phyloP scores from a whole-genome alignment of 768 basidiomycete species.

The Tremella yokohamensis region DNA sequence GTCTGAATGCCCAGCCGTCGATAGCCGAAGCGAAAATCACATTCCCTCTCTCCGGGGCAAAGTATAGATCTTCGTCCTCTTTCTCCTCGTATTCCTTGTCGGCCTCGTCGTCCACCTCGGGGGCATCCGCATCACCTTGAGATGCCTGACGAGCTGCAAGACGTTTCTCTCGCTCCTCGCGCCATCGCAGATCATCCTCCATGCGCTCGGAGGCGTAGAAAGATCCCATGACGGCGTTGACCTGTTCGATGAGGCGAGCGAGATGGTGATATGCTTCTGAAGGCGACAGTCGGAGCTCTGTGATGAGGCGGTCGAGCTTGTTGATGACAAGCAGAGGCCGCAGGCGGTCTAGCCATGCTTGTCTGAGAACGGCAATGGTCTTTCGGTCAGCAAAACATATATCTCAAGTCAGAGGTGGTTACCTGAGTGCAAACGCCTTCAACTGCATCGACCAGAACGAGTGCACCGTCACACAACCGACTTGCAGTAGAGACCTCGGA shows the following conservation, averaged over 20 bases:
- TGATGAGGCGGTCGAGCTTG: slow-evolving; percentile 90
- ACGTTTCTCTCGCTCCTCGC: slow-evolving; percentile 82
- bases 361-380: slow-evolving; percentile 92
- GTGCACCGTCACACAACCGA: slow-evolving; percentile 86
- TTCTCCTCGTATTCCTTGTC: slow-evolving; percentile 78
- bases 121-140: slow-evolving; percentile 57
- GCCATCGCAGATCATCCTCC: slow-evolving; percentile 93
- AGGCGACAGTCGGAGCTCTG: slow-evolving; percentile 85
- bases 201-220: slow-evolving; percentile 93
- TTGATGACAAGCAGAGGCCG: slow-evolving; percentile 93
- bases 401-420: slow-evolving; percentile 33
- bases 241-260: slow-evolving; percentile 87
- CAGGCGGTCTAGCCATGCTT: slow-evolving; percentile 87
- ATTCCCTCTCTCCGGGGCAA: slow-evolving; percentile 90
- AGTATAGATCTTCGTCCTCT: slow-evolving; percentile 96
- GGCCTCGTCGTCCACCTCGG: slow-evolving; percentile 34
- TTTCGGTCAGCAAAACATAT: slow-evolving; percentile 47
- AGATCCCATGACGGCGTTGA: slow-evolving; percentile 95
- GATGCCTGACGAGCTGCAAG: slow-evolving; percentile 58
- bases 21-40: slow-evolving; percentile 94
- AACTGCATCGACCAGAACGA: slow-evolving; percentile 92
- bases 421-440: slow-evolving; percentile 99
- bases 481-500: slow-evolving; percentile 95
- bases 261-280: slow-evolving; percentile 92
- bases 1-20: slow-evolving; percentile 95